Conservation (phyloP, 2,329 filamentous ascomycete genomes). For the Rutstroemia sp. region DNA sequence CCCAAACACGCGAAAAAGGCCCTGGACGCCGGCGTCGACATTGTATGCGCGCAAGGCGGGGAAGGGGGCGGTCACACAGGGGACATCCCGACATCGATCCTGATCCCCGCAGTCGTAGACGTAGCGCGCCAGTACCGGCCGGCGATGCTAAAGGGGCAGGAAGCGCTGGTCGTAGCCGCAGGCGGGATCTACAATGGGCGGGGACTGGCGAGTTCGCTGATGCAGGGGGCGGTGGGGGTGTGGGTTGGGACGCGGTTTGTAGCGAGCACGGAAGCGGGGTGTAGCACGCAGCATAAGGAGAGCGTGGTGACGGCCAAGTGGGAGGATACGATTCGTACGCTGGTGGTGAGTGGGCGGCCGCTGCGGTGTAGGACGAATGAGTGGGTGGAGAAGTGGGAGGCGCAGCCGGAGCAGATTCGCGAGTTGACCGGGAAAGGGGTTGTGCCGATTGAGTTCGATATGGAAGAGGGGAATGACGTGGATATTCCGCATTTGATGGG, state of each 20-base stretch:
- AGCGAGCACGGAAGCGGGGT: constrained; percentile 72
- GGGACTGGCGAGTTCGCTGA: constrained; percentile 70
- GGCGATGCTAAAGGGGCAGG: constrained; percentile 57
- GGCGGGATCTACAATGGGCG: constrained; percentile 82
- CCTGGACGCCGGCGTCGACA: constrained; percentile 76
- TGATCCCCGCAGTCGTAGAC: constrained; percentile 83
- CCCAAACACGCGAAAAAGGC: constrained; percentile 89
- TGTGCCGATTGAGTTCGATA: constrained; percentile 74
- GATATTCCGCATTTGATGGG: constrained; percentile 91
- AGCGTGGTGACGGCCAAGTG: constrained; percentile 74
- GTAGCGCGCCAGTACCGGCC: constrained; percentile 56
- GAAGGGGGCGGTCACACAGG: constrained; percentile 93
- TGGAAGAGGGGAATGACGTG: constrained; percentile 74
- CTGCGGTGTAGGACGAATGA: constrained; percentile 72
- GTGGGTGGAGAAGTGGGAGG: constrained; percentile 78
- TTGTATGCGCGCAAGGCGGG: constrained; percentile 86
- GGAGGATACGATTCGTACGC: constrained; percentile 72
- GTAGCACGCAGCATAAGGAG: constrained; percentile 74
- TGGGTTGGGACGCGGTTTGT: constrained; percentile 96
- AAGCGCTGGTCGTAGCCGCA: constrained; percentile 78
- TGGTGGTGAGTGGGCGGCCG: constrained; percentile 77
- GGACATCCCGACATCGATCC: constrained; percentile 74
- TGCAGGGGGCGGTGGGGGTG: constrained; percentile 81
- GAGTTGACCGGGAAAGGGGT: constrained; percentile 68
- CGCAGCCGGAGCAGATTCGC: constrained; percentile 64